A percentile compares a stretch with the other conserved stretches of the same genome.
Conservation (phyloP, 2,329 filamentous ascomycete species). For the Penicillium sp. region DNA sequence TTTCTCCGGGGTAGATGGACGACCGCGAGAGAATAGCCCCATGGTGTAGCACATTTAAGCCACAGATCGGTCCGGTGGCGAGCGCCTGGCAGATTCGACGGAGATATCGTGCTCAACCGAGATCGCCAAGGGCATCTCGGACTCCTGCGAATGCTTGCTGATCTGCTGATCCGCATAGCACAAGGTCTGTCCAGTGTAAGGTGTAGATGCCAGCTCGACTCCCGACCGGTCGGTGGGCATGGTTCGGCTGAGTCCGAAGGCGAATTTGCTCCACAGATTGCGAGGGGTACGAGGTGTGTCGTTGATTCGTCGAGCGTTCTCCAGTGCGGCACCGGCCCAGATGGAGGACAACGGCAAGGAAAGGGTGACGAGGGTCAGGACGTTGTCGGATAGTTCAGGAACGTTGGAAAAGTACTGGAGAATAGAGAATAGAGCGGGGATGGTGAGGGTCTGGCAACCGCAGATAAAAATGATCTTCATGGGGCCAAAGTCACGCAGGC, state of each 20-base stretch:
- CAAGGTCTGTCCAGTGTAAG: constrained; percentile 20
- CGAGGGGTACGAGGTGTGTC: constrained; percentile 10
- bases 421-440: constrained; percentile 59
- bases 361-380: constrained; percentile 56
- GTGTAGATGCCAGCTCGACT: constrained; percentile 10
- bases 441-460: constrained; percentile 60
- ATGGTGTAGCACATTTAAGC: constrained; percentile 3
- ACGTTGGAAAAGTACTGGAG: constrained; percentile 51
- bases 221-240: constrained; percentile 5
- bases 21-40: background rate
- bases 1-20: background rate
- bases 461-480: constrained; percentile 65
- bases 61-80: constrained; percentile 1
- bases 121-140: constrained; percentile 22
- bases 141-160: constrained; percentile 16
- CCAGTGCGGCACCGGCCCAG: constrained; percentile 52
- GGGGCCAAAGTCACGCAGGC: constrained; percentile 57
- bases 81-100: constrained; percentile 16
- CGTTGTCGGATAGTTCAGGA: constrained; percentile 52
- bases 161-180: constrained; percentile 25
- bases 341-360: constrained; percentile 62
- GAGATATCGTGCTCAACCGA: constrained; percentile 30
- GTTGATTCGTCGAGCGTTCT: constrained; percentile 12
- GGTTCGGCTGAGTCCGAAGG: constrained; percentile 13
- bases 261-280: constrained; percentile 28